Conservation (phyloP, 2,329 filamentous ascomycete species). For the Exophiala viscosa region DNA sequence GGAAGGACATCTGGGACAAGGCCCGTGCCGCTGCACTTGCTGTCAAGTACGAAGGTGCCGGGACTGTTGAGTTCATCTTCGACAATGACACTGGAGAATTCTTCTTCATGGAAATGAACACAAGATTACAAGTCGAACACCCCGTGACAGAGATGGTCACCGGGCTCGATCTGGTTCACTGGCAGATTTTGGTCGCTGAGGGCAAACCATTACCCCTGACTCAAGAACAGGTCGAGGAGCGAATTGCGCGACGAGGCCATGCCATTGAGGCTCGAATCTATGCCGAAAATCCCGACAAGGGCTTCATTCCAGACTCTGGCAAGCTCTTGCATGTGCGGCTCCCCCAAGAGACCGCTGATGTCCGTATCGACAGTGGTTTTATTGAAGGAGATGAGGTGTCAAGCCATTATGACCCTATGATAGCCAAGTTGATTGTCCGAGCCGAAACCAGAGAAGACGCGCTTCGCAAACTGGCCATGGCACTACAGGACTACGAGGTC, state of each 20-base stretch:
- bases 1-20: conserved; percentile 64
- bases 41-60: conserved; percentile 63
- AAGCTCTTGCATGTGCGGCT: conserved; percentile 77
- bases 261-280: conserved; percentile 97
- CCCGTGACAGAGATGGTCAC: conserved; percentile 84
- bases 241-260: conserved; percentile 71
- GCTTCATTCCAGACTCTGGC: conserved; percentile 92
- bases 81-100: conserved; percentile 64
- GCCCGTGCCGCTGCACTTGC: conserved; percentile 60
- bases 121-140: conserved; percentile 91
- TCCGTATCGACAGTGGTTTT: conserved; percentile 92
- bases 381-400: conserved; percentile 87
- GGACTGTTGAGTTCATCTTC: conserved; percentile 67
- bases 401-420: conserved; percentile 97
- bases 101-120: conserved; percentile 72
- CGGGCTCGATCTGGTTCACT: conserved; percentile 78
- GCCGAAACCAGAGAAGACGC: conserved; percentile 74
- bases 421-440: conserved; percentile 91
- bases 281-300: conserved; percentile 85
- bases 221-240: conserved; percentile 61
- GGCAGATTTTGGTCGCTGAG: conserved; percentile 86
- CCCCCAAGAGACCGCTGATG: conserved; percentile 61
- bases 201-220: conserved; percentile 64
- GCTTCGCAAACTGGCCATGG: conserved; percentile 74
- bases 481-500: conserved; percentile 84